Percentiles rank a stretch among this genome's conserved stretches.
phyloP scores from a whole-genome alignment of 2,329 filamentous ascomycete genomes.

The Aspergillus sclerotialis region DNA sequence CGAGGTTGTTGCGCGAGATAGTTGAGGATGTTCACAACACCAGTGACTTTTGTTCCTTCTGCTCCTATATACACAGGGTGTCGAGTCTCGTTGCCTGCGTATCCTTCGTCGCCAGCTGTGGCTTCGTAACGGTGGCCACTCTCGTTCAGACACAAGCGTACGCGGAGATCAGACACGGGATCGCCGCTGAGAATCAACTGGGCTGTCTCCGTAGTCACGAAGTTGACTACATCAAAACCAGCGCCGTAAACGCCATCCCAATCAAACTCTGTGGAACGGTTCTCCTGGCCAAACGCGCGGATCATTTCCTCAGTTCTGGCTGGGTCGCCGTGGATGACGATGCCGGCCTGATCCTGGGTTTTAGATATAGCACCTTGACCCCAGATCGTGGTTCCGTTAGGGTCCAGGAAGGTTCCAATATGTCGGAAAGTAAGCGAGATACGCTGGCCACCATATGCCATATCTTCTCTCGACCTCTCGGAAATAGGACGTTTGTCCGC shows the following conservation, averaged over 20 bases:
- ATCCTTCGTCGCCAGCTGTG: neutral
- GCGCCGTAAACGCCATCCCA: slow-evolving; percentile 70
- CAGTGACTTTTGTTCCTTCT: slow-evolving; percentile 21
- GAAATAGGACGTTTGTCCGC: slow-evolving; percentile 67
- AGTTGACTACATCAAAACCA: slow-evolving; percentile 70
- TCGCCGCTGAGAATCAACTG: slow-evolving; percentile 27
- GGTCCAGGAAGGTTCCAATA: slow-evolving; percentile 77
- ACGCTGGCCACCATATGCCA: slow-evolving; percentile 65
- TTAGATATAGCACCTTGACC: slow-evolving; percentile 81
- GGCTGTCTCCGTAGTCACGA: slow-evolving; percentile 30
- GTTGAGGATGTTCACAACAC: slow-evolving; percentile 25
- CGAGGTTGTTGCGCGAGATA: slow-evolving; percentile 19
- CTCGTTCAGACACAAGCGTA: slow-evolving; percentile 31
- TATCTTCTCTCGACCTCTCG: slow-evolving; percentile 64
- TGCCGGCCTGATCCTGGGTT: slow-evolving; percentile 49
- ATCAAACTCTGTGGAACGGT: slow-evolving; percentile 61
- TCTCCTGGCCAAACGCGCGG: slow-evolving; percentile 76
- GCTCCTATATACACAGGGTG: slow-evolving; percentile 22
- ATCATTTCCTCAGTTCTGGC: slow-evolving; percentile 60
- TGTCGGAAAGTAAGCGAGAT: slow-evolving; percentile 88
- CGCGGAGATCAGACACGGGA: slow-evolving; percentile 29
- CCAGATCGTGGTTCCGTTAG: slow-evolving; percentile 66
- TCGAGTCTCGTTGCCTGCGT: slow-evolving; percentile 1
- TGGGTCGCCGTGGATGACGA: slow-evolving; percentile 63
- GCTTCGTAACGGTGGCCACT: slow-evolving; percentile 31